Conservation (phyloP, 805 yeast genomes). For the Teunomyces barrocoloradensis region DNA sequence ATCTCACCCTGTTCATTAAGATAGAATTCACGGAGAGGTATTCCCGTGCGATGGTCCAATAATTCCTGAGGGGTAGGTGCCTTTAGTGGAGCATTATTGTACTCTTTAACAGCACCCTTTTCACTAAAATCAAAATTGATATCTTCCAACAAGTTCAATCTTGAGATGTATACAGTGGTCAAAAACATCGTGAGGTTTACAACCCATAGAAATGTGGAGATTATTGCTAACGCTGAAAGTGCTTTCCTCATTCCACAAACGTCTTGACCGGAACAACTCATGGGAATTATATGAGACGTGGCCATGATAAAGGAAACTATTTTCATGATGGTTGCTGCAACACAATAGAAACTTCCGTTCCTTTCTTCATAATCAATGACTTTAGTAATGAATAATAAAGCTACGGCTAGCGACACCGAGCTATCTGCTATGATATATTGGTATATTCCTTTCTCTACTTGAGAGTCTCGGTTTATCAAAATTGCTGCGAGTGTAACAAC, state of each 20-base stretch:
- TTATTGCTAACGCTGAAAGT: constrained; percentile 34
- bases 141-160: constrained; percentile 31
- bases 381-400: constrained; percentile 34
- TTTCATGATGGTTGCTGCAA: constrained; percentile 31
- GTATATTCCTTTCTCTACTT: constrained; percentile 26
- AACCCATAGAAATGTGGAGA: constrained; percentile 40
- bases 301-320: constrained; percentile 34
- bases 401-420: constrained; percentile 28
- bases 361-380: constrained; percentile 38
- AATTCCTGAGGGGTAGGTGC: neutral
- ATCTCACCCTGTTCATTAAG: constrained; percentile 31
- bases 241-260: constrained; percentile 35
- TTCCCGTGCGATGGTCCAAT: constrained; percentile 11
- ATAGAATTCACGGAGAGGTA: constrained; percentile 24
- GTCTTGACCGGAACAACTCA: constrained; percentile 15
- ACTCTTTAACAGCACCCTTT: constrained; percentile 8
- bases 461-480: constrained; percentile 22
- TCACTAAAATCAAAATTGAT: constrained; percentile 31
- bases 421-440: constrained; percentile 38
- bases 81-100: constrained; percentile 2
- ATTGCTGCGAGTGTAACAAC: constrained; percentile 27
- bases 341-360: constrained; percentile 41
- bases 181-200: constrained; percentile 34
- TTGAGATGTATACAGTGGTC: constrained; percentile 38
- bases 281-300: constrained; percentile 25